Evolutionary conservation across 441 rosid genomes (phyloP), one percentile per base, ranked within the genome.

Genomic region (Croton laevigatus): DNA sequence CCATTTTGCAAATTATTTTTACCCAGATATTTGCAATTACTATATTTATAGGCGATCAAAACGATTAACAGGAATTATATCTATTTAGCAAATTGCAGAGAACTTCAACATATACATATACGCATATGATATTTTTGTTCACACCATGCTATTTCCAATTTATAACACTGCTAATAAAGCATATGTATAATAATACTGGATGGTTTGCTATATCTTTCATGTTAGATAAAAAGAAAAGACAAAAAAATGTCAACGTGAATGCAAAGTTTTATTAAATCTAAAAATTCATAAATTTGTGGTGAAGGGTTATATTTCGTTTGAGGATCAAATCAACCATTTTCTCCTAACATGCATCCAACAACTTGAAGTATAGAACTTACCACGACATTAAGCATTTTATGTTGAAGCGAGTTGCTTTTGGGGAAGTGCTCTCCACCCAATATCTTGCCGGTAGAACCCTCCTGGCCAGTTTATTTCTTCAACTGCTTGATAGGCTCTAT

Each of bases 401-500:
- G 22, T 64, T 2, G 65, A 14, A 7, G 79, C 82, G 42, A 78
- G 80, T 76, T 91, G 83, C 74, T 79, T 81, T 10, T 65, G 81
- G 10, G 88, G 78, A 80, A 91, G 93, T 5, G 97, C 97, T 82
- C 97, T 84, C 97, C 97, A 91, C 19, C 97, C 95, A 73, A 91
- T 89, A 71, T 91, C 97, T 34, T 71, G 71, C 62, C 95, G 76
- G 73, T 82, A 91, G 81, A 94, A 91, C 32, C 96, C 97, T 71
- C 82, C 93, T 0, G 90, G 83, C 98, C 98, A 91, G 44, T 89
- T 82, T 70, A 94, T 83, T 73, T 81, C 78, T 73, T 87, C 87
- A 0, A 88, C 89, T 1, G 93, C 96, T 44, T 40, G 74, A 37
- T 90, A 94, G 4, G 94, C 97, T 80, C 77, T 83, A 19, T 85